Conservation (phyloP, 306 rosid species). For the Sicyos edulis region DNA sequence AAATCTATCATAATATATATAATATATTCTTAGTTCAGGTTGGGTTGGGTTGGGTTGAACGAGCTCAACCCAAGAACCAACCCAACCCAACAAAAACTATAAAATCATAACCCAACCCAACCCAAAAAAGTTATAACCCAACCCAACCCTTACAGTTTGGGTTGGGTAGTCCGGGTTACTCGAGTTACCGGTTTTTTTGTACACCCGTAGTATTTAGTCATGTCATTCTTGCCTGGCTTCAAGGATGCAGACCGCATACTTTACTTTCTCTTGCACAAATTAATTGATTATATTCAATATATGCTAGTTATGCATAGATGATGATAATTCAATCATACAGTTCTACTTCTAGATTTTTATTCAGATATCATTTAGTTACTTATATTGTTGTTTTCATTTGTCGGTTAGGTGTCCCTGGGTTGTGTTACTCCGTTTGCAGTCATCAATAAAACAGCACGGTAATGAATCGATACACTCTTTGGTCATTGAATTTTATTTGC, state of each 20-base stretch:
- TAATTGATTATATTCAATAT: not conserved
- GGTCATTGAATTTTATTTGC: not conserved
- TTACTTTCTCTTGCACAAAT: not conserved
- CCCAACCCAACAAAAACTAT: too few species aligned
- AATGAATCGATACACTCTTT: conserved; percentile 15
- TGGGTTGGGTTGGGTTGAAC: too few species aligned
- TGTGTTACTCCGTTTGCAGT: conserved; percentile 87
- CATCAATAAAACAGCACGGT: conserved; percentile 86
- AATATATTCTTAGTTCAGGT: too few species aligned
- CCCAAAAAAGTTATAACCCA: too few species aligned
- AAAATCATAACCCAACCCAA: too few species aligned
- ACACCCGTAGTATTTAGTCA: not conserved
- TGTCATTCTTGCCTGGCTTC: not conserved
- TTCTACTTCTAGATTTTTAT: not conserved
- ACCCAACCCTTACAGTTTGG: too few species aligned
- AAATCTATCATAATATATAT: too few species aligned
- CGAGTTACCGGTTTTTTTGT: too few species aligned
- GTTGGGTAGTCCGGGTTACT: too few species aligned
- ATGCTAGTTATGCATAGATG: not conserved
- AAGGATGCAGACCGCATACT: not conserved
- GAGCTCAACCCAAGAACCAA: too few species aligned
- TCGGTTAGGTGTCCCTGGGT: conserved; percentile 68
- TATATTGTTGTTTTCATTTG: conserved; percentile 22
- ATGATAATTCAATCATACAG: not conserved
- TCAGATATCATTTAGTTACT: not conserved